phyloP scores from a whole-genome alignment of 768 basidiomycete species.

The Lentinula raphanica region DNA sequence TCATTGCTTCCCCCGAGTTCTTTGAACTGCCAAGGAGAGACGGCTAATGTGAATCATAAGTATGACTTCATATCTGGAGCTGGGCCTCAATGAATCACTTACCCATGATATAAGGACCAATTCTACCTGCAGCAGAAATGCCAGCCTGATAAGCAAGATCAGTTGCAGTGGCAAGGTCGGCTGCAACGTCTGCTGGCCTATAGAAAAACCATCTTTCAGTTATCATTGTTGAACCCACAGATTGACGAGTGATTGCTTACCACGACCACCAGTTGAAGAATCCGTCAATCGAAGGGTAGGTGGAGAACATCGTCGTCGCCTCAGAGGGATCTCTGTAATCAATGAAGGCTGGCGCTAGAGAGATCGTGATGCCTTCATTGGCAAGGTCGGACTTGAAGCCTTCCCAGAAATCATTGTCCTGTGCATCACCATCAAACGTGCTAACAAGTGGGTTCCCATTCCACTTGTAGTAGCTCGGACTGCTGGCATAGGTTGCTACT shows the following conservation, averaged over 20 bases:
- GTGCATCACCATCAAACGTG: conserved; percentile 31
- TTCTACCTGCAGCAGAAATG: conserved; percentile 8
- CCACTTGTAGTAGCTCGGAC: conserved; percentile 24
- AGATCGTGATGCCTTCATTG: conserved; percentile 21
- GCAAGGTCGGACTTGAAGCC: conserved; percentile 13
- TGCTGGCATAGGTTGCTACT: conserved; percentile 23
- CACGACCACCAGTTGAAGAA: conserved; percentile 33
- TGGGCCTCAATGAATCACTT: background rate
- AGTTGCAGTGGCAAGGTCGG: conserved; percentile 18
- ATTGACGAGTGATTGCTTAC: conserved; percentile 8
- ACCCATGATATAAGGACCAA: conserved; percentile 26
- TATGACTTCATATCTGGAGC: background rate
- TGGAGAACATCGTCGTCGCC: conserved; percentile 16
- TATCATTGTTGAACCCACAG: background rate
- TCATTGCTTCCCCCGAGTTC: conserved; percentile 16
- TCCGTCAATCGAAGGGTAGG: conserved; percentile 23
- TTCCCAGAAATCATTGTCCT: conserved; percentile 23
- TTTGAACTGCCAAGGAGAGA: conserved; percentile 24
- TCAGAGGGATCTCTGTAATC: conserved; percentile 19
- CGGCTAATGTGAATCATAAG: conserved; percentile 11
- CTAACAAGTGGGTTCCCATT: conserved; percentile 25
- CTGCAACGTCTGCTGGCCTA: conserved; percentile 19
- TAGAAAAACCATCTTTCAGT: background rate
- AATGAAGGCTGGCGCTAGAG: conserved; percentile 26
- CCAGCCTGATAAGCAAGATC: conserved; percentile 23